These are phyloP conservation scores for Fusarium stilboides DNA, from an alignment of 2,329 filamentous ascomycete genomes.

Conservation along the genomic window DNA sequence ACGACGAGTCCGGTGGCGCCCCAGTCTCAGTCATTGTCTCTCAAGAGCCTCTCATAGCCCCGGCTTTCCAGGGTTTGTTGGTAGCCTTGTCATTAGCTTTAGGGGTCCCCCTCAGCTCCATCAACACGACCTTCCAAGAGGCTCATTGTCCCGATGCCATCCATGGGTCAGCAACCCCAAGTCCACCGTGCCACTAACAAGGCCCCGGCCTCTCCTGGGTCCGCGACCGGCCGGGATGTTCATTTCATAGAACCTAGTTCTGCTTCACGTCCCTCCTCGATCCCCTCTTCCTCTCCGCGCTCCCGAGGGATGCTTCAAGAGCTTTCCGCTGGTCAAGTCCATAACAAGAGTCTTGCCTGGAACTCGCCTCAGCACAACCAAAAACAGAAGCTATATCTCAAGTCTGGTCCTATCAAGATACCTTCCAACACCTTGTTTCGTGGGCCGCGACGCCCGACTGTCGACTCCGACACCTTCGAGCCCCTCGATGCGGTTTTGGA, in stretches of 20 bases:
- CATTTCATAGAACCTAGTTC: conserved; percentile 37
- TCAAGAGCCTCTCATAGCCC: conserved; percentile 30
- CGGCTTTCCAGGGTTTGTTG: conserved; percentile 21
- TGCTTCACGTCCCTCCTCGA: conserved; percentile 32
- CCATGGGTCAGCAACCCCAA: conserved; percentile 46
- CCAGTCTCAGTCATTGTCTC: conserved; percentile 40
- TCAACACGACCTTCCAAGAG: conserved; percentile 16
- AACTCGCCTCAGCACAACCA: conserved; percentile 25
- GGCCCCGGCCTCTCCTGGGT: conserved; percentile 30
- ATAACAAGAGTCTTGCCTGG: conserved; percentile 45
- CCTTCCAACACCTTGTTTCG: conserved; percentile 38
- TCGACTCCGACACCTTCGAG: conserved; percentile 54
- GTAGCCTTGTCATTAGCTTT: conserved; percentile 8
- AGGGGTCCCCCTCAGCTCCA: conserved; percentile 34
- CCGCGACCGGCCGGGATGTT: conserved; percentile 36
- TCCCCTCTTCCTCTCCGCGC: conserved; percentile 36
- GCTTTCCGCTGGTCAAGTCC: conserved; percentile 45
- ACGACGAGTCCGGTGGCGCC: conserved; percentile 38
- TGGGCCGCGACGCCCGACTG: conserved; percentile 51
- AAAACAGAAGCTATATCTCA: conserved; percentile 19
- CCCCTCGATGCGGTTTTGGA: conserved; percentile 54
- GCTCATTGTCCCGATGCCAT: conserved; percentile 32
- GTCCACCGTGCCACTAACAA: conserved; percentile 35
- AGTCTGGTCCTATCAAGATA: conserved; percentile 31
- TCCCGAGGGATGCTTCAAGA: conserved; percentile 49